Conservation (phyloP, 2,329 filamentous ascomycete genomes). For the Microcyclospora tardicrescens region DNA sequence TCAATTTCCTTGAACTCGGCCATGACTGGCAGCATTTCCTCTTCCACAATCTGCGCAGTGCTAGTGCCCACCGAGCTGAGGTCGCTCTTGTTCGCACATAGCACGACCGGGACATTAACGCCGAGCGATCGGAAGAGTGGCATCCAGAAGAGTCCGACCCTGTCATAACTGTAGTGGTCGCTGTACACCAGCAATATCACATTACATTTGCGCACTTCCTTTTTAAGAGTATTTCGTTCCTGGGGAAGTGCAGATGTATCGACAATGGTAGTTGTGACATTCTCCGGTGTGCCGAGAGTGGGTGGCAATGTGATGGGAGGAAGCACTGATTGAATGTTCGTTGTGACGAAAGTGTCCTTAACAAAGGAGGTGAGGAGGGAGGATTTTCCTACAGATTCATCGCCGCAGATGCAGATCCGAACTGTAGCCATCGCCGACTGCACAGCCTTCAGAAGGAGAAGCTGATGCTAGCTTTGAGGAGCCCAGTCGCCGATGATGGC, state of each 20-base stretch:
- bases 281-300: conserved; percentile 83
- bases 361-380: conserved; percentile 63
- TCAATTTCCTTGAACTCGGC: conserved; percentile 98
- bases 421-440: conserved; percentile 37
- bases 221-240: conserved; percentile 76
- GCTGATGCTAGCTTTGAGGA: too few species aligned
- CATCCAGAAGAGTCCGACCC: conserved; percentile 96
- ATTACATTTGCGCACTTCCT: conserved; percentile 92
- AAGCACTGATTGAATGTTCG: conserved; percentile 88
- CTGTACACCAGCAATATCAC: conserved; percentile 95
- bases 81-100: conserved; percentile 97
- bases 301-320: conserved; percentile 92
- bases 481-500: too few species aligned
- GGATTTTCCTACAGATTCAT: conserved; percentile 90
- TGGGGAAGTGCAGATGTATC: conserved; percentile 93
- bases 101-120: conserved; percentile 94
- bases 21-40: conserved; percentile 95
- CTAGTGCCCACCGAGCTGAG: conserved; percentile 55
- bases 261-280: conserved; percentile 94
- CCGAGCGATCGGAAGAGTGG: conserved; percentile 93
- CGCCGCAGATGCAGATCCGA: conserved; percentile 89
- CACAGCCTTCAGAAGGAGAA: too few species aligned
- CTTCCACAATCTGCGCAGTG: conserved; percentile 76
- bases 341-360: conserved; percentile 90
- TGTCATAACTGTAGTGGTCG: conserved; percentile 97